Evolutionary conservation across 805 yeast species (phyloP).

Genomic region (Teunomyces panamensis): DNA sequence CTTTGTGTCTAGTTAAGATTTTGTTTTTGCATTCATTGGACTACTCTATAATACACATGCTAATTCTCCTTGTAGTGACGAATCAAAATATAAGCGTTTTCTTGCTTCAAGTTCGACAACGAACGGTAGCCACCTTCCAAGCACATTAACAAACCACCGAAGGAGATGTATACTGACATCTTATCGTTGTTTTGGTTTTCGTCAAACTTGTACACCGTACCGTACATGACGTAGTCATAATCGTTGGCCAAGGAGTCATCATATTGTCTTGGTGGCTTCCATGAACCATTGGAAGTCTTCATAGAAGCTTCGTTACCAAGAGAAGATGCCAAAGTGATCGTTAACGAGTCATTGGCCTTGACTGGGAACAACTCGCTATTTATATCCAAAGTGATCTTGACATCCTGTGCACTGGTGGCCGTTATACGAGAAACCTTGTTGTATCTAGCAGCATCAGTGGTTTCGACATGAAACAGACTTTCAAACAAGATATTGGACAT

Average conservation of each 20-base stretch:
- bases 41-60: constrained; percentile 2
- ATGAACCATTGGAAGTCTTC: constrained; percentile 56
- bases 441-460: constrained; percentile 85
- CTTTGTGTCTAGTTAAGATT: not conserved
- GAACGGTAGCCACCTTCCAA: constrained; percentile 93
- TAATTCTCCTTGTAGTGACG: constrained; percentile 56
- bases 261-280: constrained; percentile 82
- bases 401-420: constrained; percentile 76
- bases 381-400: constrained; percentile 82
- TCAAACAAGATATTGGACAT: constrained; percentile 76
- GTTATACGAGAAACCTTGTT: constrained; percentile 88
- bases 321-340: constrained; percentile 82
- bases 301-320: constrained; percentile 48
- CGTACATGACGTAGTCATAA: constrained; percentile 97
- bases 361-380: constrained; percentile 93
- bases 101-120: constrained; percentile 86
- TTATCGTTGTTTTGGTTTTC: constrained; percentile 66
- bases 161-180: constrained; percentile 88
- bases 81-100: constrained; percentile 83
- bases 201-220: constrained; percentile 95
- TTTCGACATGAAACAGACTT: constrained; percentile 83
- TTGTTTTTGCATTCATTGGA: not conserved
- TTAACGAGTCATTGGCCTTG: constrained; percentile 66
- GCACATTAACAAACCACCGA: constrained; percentile 92
- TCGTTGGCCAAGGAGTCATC: constrained; percentile 92